These are phyloP conservation scores for Nymphaea colorata DNA, from an alignment of 164 flowering plant species.

Conservation along the genomic window DNA sequence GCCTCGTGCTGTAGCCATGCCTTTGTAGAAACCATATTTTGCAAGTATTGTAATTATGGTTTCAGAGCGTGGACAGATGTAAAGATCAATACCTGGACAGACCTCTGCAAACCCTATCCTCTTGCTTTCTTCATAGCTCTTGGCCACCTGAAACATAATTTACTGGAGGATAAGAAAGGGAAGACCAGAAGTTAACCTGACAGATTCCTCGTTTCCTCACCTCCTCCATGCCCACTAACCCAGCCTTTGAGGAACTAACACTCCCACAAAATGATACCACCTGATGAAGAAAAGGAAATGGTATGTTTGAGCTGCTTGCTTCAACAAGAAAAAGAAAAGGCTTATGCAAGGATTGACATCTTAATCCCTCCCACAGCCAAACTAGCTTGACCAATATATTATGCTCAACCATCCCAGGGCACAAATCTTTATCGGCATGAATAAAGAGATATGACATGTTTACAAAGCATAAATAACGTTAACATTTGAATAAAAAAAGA, in stretches of 20 bases:
- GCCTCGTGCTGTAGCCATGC: slow-evolving; percentile 37
- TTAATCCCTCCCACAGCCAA: no score
- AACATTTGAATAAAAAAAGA: no score
- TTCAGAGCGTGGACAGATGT: slow-evolving; percentile 48
- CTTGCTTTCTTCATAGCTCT: slow-evolving; percentile 24
- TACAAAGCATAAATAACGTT: no score
- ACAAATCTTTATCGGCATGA: no score
- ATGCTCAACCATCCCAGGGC: no score
- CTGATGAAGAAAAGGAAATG: slow-evolving; percentile 16
- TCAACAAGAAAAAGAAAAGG: no score
- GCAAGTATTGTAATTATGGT: slow-evolving; percentile 43
- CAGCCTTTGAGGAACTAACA: slow-evolving; percentile 36
- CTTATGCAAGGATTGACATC: no score
- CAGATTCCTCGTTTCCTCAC: slow-evolving; percentile 10
- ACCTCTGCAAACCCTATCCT: slow-evolving; percentile 43
- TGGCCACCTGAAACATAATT: slow-evolving; percentile 26
- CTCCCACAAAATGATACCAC: slow-evolving; percentile 49
- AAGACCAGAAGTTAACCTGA: neutral
- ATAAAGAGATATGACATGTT: no score
- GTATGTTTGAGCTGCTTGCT: no score
- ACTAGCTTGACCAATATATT: no score
- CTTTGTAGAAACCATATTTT: slow-evolving; percentile 56
- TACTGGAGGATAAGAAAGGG: neutral
- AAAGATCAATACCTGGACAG: slow-evolving; percentile 32
- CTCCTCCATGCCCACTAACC: slow-evolving; percentile 44